Base-by-base conservation (phyloP, 2,329 filamentous ascomycete genomes). In the Uncinocarpus reesii region DNA sequence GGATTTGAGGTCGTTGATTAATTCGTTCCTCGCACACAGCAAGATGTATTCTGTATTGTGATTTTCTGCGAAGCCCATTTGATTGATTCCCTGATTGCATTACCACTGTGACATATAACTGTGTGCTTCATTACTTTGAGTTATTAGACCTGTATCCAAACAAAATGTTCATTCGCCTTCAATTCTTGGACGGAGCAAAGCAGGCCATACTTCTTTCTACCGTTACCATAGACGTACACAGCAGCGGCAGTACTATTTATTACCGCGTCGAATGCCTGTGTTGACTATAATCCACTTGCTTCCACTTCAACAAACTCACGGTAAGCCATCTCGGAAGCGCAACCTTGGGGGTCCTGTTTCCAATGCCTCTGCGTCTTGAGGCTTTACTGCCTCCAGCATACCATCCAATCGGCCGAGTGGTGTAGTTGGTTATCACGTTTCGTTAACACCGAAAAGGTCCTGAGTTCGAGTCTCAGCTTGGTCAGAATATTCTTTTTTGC, bases 391-490 rank as follows among this genome's bases (percentile, higher is more conserved):
- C 15, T 16, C 36, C 16, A 21, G 7, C 23, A 16, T 10, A 3
- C 13, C 29, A 44, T 21, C 26, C 37, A 44, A 16, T 34, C 10
- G 47, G 47, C 47, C 47, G 47, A 49, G 47, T 52, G 50, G 50
- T 49, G 50, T 52, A 52, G 50, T 52, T 52, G 50, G 47, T 49
- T 49, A 49, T 49, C 47, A 45, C 47, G 42, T 49, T 45, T 49
- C 47, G 47, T 49, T 49, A 44, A 49, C 50, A 48, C 50, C 50
- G 50, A 52, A 50, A 47, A 52, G 50, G 50, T 50, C 50, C 50
- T 52, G 47, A 50, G 50, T 52, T 52, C 50, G 47, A 52, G 50
- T 50, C 50, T 50, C 47, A 49, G 50, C 47, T 52, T 50, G 50
- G 50, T 50, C 50, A 50, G 20, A 18, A 2, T 7, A 31, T 35